Conservation (phyloP, 805 yeast species). For the Phaffomyces antillensis region DNA sequence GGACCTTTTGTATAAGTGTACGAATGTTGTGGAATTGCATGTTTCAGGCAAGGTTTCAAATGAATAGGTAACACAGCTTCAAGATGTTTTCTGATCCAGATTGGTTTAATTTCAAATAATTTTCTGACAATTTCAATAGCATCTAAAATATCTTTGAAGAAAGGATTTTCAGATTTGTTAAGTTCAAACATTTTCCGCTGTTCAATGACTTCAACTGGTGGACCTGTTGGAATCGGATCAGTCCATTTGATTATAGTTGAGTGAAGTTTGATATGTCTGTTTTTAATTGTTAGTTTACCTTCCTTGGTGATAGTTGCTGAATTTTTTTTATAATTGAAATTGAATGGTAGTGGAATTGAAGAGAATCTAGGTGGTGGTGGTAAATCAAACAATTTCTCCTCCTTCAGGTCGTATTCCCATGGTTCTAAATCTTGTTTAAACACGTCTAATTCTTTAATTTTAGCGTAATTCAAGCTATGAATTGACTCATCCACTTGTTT, state of each 20-base stretch:
- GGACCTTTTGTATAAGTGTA: constrained; percentile 86
- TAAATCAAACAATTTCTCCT: constrained; percentile 36
- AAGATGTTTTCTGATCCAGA: constrained; percentile 79
- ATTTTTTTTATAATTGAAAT: constrained; percentile 72
- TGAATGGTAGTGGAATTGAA: constrained; percentile 65
- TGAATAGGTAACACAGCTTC: constrained; percentile 43
- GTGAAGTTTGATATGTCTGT: constrained; percentile 42
- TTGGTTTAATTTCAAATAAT: constrained; percentile 65
- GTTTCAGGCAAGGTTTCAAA: constrained; percentile 44
- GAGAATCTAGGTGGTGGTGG: constrained; percentile 88
- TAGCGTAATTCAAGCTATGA: constrained; percentile 32
- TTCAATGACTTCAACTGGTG: constrained; percentile 41
- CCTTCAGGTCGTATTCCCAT: constrained; percentile 20
- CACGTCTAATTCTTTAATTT: constrained; percentile 32
- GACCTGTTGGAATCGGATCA: constrained; percentile 39
- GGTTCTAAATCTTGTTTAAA: constrained; percentile 30
- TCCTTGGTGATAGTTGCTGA: constrained; percentile 45
- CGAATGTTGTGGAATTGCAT: constrained; percentile 79
- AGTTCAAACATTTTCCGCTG: constrained; percentile 32
- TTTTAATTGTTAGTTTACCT: constrained; percentile 38
- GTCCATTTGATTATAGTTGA: constrained; percentile 47
- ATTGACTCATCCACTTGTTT: constrained; percentile 33
- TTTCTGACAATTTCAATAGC: constrained; percentile 23
- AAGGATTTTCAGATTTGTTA: constrained; percentile 25
- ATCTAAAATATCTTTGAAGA: constrained; percentile 24